Base-by-base conservation (phyloP, 352 stramenopile genomes). In the Poterioochromonas sp. region DNA sequence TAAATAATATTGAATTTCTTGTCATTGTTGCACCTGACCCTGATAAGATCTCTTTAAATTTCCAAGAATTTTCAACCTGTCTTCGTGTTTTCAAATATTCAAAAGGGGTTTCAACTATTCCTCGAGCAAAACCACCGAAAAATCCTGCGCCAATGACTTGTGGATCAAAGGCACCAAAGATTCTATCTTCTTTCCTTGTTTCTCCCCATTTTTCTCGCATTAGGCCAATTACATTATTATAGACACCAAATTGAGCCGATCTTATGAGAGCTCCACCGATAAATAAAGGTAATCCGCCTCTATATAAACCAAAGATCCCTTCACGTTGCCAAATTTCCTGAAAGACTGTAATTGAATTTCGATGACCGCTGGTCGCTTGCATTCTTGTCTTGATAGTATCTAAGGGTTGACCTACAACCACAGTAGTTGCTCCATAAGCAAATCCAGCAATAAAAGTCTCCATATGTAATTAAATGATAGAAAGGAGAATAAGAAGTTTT, bases 11-110 rank as follows among this genome's bases (percentile, higher is more conserved):
- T 15, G 81, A 81, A 76, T 88, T 88, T 0, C 84, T 77, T 68
- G 82, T 60, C 1, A 88, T 37, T 0, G 85, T 88, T 3, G 85
- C 71, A 0, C 80, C 79, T 74, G 83, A 82, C 32, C 85, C 85
- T 43, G 73, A 65, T 60, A 82, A 79, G 22, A 79, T 22, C 40
- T 83, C 53, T 18, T 3, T 0, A 18, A 77, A 62, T 34, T 43
- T 53, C 84, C 84, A 88, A 34, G 53, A 62, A 44, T 79, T 76
- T n/a, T 84, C 47, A 20, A 90, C 79, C 77, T 91, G 87, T 41
- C 80, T 51, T 76, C 87, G 76, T 44, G 88, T 83, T 79, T 91
- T 91, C 15, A 91, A 79, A 79, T 87, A 90, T 51, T 91, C 87
- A 60, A 85, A 86, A 22, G 87, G 87, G 20, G 81, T 82, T 73